Evolutionary conservation across 2,329 filamentous ascomycete genomes (phyloP), one percentile per base, ranked within the genome.

Genomic region (Aspergillus ruber): DNA sequence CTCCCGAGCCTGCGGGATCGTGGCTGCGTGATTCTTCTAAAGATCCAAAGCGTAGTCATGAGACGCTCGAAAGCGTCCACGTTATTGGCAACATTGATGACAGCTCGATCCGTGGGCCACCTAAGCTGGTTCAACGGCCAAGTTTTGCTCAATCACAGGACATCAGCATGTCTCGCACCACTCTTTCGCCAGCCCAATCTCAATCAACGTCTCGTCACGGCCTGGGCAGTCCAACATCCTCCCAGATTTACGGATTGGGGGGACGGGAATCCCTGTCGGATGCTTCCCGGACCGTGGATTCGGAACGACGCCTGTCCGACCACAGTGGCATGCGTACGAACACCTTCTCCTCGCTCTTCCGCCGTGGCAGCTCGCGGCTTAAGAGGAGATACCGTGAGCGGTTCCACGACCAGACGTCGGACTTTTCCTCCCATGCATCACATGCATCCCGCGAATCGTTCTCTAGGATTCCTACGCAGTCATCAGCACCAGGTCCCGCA

Each of bases 391-490:
- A 67, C 62, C 72, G 62, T 23, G 71, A 73, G 21, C 65, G 69
- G 40, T 73, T 70, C 50, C 71, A 71, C 68, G 78, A 63, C 52
- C 75, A 63, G 2, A 79, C 85, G 3, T 86, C 88, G 0, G 90
- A 90, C n/a, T 93, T 95, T 63, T 29, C 25, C 3, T 90, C 89
- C 4, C 95, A 95, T 60, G 88, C 89, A 0, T 95, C 90, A 1
- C 81, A 90, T 53, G 88, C 89, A 0, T 95, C 90, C 1, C 81
- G 90, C 54, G 90, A 95, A 61, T 94, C 90, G 13, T 91, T 95
- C 71, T 76, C 78, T 52, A 76, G 73, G 53, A 73, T 82, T 48
- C 72, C 69, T 45, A 71, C 73, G 23, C 76, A 77, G 15, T 69
- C 74, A 42, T 75, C 78, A 47, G 65, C 76, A 5, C 55, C 64